A percentile compares a stretch with the other conserved stretches of the same genome.
Conservation (phyloP, 2,329 filamentous ascomycete species). For the Biscogniauxia sp. region DNA sequence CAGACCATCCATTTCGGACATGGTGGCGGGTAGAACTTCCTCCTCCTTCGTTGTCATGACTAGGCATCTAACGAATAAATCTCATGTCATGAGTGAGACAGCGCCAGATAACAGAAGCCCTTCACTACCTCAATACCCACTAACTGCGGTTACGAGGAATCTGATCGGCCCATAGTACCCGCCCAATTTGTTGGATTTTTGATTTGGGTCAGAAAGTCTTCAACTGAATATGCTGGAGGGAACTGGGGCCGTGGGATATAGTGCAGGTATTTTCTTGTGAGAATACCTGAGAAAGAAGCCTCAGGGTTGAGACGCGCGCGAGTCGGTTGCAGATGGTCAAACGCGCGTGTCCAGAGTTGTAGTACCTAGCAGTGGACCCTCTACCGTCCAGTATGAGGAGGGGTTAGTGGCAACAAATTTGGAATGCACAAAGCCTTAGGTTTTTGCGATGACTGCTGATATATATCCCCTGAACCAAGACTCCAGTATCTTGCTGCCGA, state of each 20-base stretch:
- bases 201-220: not conserved
- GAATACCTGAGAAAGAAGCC: not conserved
- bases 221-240: not conserved
- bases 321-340: not conserved
- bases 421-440: not conserved
- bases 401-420: not conserved
- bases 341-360: not conserved
- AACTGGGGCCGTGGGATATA: too few relatives aligned
- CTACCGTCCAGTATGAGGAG: not conserved
- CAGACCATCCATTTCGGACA: constrained; percentile 30
- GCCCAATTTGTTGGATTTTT: not conserved
- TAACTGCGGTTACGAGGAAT: not conserved
- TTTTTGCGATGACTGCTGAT: not conserved
- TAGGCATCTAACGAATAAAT: not conserved
- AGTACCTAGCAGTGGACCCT: not conserved
- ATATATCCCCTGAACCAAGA: not conserved
- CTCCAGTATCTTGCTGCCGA: not conserved
- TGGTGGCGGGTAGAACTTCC: constrained; percentile 19
- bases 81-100: constrained; percentile 1
- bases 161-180: not conserved
- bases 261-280: too few relatives aligned
- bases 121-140: not conserved
- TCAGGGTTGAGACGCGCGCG: not conserved
- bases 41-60: constrained; percentile 17
- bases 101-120: constrained; percentile 1